Percentiles rank a stretch among this genome's conserved stretches.
Evolutionary conservation across 2,329 filamentous ascomycete species (phyloP).

Genomic region (Didymella pinodella): DNA sequence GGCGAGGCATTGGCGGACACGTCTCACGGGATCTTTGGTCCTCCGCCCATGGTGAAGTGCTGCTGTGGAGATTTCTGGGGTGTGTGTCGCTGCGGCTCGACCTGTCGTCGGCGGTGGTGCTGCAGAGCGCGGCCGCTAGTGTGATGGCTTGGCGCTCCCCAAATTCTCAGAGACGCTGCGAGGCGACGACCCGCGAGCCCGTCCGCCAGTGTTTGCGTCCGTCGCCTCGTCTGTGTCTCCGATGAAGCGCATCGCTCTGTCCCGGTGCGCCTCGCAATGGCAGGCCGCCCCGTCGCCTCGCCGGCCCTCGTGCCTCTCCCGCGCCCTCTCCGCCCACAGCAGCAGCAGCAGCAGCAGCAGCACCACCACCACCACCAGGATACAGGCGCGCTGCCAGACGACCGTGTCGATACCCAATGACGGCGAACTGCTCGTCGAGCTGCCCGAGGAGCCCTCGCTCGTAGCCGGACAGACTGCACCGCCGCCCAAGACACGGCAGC

Average conservation of each 20-base stretch:
- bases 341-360: neutral
- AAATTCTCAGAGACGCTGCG: conserved; percentile 21
- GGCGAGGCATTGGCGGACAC: conserved; percentile 22
- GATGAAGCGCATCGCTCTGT: conserved; percentile 70
- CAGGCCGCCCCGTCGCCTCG: conserved; percentile 57
- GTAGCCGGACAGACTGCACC: conserved; percentile 1
- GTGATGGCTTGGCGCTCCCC: conserved; percentile 14
- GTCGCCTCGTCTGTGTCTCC: conserved; percentile 27
- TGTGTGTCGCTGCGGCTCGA: conserved; percentile 12
- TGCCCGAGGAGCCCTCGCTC: conserved; percentile 5
- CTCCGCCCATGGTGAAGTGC: conserved; percentile 69
- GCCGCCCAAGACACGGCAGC: conserved; percentile 10
- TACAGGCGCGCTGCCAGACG: conserved; percentile 7
- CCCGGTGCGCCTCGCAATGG: conserved; percentile 68
- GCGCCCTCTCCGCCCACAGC: conserved; percentile 18
- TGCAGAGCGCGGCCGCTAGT: conserved; percentile 11
- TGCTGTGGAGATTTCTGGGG: conserved; percentile 44
- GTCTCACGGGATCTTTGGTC: conserved; percentile 74
- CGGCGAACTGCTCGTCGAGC: neutral
- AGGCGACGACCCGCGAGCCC: conserved; percentile 12
- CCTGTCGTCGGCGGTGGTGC: conserved; percentile 14
- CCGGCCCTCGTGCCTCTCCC: conserved; percentile 51
- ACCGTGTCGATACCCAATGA: conserved; percentile 13
- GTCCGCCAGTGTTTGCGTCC: conserved; percentile 11
- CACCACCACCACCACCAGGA: neutral